phyloP scores from a whole-genome alignment of 257 asterid species.

The Solanum ossicruentum region DNA sequence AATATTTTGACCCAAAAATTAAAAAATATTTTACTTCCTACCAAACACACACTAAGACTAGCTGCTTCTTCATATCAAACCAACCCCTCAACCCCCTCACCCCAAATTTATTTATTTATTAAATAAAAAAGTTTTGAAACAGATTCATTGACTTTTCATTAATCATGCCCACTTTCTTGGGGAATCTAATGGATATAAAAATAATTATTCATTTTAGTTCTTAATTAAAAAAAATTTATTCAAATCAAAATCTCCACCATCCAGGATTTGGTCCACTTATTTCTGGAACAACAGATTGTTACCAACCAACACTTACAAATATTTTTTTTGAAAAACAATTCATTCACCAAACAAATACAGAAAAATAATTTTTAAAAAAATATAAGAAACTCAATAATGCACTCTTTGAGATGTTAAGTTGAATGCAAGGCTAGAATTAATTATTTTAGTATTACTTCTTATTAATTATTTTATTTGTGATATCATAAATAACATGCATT shows the following conservation, averaged over 20 bases:
- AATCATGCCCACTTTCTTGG: not conserved
- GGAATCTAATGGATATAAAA: not conserved
- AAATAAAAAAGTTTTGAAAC: not conserved
- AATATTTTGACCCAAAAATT: too few relatives aligned
- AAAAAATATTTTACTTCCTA: too few relatives aligned
- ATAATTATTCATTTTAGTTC: not conserved
- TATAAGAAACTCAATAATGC: not conserved
- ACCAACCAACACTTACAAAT: not conserved
- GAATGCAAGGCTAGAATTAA: too few relatives aligned
- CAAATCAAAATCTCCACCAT: not conserved
- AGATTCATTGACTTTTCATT: not conserved
- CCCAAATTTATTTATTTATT: not conserved
- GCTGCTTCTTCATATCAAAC: too few relatives aligned
- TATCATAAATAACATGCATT: too few relatives aligned
- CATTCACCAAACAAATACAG: not conserved
- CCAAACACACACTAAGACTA: too few relatives aligned
- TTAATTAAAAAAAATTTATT: not conserved
- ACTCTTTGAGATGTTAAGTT: not conserved
- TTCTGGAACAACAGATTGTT: not conserved
- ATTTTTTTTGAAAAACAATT: not conserved
- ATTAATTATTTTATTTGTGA: too few relatives aligned
- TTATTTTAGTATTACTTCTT: too few relatives aligned
- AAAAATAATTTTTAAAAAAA: not conserved
- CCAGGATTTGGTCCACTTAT: not conserved
- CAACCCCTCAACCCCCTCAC: too few relatives aligned